Conservation (phyloP, 2,329 filamentous ascomycete species). For the Alternaria postmessia region DNA sequence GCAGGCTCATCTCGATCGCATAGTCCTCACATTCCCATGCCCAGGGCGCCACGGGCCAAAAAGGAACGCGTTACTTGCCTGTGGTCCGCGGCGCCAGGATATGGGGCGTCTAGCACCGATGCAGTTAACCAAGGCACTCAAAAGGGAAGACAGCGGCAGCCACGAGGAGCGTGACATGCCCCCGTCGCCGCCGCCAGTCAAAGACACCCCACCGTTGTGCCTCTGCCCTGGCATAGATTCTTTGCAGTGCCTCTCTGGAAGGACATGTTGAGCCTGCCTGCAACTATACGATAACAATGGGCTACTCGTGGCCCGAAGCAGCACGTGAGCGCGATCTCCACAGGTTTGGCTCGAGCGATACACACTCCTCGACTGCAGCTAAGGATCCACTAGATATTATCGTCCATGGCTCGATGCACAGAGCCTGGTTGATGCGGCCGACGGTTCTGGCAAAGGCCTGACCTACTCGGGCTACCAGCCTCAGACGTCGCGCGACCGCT, state of each 20-base stretch:
- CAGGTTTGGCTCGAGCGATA: conserved; percentile 21
- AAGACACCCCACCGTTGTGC: conserved; percentile 10
- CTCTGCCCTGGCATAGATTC: conserved; percentile 5
- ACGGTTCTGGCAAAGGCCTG: conserved; percentile 34
- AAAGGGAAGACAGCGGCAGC: conserved; percentile 9
- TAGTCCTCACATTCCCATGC: neutral
- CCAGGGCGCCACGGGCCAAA: neutral
- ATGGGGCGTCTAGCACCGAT: conserved; percentile 12
- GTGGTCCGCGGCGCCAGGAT: conserved; percentile 10
- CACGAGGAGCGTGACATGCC: neutral
- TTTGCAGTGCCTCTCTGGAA: conserved; percentile 14
- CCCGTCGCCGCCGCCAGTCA: neutral
- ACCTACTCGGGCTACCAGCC: conserved; percentile 35
- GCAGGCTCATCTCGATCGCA: conserved; percentile 1
- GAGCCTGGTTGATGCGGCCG: conserved; percentile 38
- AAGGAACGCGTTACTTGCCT: conserved; percentile 5
- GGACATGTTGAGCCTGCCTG: conserved; percentile 20
- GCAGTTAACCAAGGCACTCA: conserved; percentile 10
- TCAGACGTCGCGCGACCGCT: conserved; percentile 35
- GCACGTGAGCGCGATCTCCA: conserved; percentile 42
- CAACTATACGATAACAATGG: conserved; percentile 22
- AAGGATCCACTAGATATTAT: conserved; percentile 35
- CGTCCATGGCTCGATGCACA: conserved; percentile 49
- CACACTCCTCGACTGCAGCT: conserved; percentile 4
- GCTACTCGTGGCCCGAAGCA: conserved; percentile 29